These are phyloP conservation scores for Neospermospora avenae DNA, from an alignment of 2,329 filamentous ascomycete genomes.

Conservation along the genomic window DNA sequence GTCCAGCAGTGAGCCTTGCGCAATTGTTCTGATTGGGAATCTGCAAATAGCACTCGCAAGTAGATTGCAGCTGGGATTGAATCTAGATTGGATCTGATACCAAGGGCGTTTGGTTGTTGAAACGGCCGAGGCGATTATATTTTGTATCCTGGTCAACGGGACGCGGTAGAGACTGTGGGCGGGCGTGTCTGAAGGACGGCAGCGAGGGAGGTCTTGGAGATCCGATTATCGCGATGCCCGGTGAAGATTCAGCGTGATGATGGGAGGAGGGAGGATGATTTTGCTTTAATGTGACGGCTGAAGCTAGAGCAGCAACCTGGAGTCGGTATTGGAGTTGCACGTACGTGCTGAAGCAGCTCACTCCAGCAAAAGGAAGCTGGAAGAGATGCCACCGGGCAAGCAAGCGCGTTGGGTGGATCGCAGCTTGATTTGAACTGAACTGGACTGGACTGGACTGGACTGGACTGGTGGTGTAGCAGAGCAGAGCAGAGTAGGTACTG, in stretches of 20 bases:
- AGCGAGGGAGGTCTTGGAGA: slow-evolving; percentile 11
- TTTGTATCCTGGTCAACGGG: slow-evolving; percentile 12
- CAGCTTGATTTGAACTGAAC: neutral
- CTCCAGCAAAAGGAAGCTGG: too few species aligned
- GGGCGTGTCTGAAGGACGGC: slow-evolving; percentile 1
- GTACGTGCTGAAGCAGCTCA: too few species aligned
- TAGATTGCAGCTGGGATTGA: slow-evolving; percentile 3
- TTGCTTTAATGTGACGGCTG: neutral
- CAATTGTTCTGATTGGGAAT: slow-evolving; percentile 4
- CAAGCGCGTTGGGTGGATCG: neutral
- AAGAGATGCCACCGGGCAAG: neutral
- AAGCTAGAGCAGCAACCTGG: neutral
- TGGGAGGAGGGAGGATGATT: neutral
- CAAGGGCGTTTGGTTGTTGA: slow-evolving; percentile 21
- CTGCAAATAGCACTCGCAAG: slow-evolving; percentile 8
- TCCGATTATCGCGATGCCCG: neutral
- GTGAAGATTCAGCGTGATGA: neutral
- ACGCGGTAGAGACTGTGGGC: slow-evolving; percentile 13
- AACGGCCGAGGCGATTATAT: slow-evolving; percentile 19
- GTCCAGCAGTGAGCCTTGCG: slow-evolving; percentile 6
- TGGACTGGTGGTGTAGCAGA: too few species aligned
- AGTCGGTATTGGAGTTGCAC: neutral
- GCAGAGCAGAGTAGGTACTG: too few species aligned
- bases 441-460: too few species aligned
- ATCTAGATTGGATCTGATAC: slow-evolving; percentile 16